Evolutionary conservation across 2,329 filamentous ascomycete genomes (phyloP).

Genomic region (Penicillium janthinellum): DNA sequence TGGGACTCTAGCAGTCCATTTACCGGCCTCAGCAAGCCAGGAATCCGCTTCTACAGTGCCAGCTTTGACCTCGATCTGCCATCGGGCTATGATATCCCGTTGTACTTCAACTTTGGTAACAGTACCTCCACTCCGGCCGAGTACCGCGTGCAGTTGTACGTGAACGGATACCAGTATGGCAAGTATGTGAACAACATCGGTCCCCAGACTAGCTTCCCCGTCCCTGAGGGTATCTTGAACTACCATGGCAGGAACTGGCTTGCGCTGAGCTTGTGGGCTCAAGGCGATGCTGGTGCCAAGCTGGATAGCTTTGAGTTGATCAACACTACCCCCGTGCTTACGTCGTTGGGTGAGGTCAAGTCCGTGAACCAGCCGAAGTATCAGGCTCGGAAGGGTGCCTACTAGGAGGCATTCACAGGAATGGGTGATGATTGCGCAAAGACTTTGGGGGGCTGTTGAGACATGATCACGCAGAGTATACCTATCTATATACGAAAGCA

Average conservation of each 20-base stretch:
- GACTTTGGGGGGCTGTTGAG: neutral
- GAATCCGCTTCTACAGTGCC: slow-evolving; percentile 57
- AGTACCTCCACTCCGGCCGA: slow-evolving; percentile 53
- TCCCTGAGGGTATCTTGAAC: slow-evolving; percentile 72
- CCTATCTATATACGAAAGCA: neutral
- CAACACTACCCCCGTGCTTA: slow-evolving; percentile 54
- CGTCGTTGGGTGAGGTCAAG: slow-evolving; percentile 51
- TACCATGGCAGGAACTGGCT: slow-evolving; percentile 71
- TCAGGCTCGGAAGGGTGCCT: slow-evolving; percentile 51
- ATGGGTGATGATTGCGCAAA: neutral
- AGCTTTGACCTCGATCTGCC: slow-evolving; percentile 56
- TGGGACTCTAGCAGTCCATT: slow-evolving; percentile 41
- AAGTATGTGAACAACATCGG: slow-evolving; percentile 72
- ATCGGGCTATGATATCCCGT: slow-evolving; percentile 57
- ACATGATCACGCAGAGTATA: neutral
- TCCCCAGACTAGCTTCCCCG: slow-evolving; percentile 70
- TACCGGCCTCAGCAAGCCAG: slow-evolving; percentile 48
- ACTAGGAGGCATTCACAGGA: slow-evolving; percentile 39
- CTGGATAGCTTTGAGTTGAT: slow-evolving; percentile 57
- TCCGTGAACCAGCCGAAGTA: slow-evolving; percentile 52
- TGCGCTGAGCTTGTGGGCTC: slow-evolving; percentile 68
- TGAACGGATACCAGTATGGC: slow-evolving; percentile 76
- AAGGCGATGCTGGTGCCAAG: slow-evolving; percentile 59
- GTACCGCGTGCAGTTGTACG: slow-evolving; percentile 67
- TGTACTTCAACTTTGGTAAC: slow-evolving; percentile 54